Evolutionary conservation across 192 early-diverging fungal species (phyloP).

Genomic region (Umbelopsis isabellina): DNA sequence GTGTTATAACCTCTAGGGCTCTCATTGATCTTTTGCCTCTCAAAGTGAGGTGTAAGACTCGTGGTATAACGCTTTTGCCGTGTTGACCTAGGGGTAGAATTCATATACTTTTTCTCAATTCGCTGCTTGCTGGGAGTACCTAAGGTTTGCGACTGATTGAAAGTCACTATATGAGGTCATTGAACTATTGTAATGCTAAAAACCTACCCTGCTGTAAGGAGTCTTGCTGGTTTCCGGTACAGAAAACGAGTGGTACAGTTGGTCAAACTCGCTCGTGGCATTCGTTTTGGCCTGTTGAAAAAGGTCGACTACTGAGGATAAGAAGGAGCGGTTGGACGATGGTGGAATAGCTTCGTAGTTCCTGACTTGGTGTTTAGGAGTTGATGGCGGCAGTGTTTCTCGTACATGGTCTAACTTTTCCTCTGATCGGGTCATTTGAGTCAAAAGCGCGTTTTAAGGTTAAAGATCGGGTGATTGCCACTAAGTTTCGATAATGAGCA

Average conservation of each 20-base stretch:
- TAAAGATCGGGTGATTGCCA: background rate
- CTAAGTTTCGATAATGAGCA: background rate
- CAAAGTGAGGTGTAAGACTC: conserved; percentile 11
- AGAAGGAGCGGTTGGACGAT: background rate
- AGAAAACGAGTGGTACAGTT: conserved; percentile 12
- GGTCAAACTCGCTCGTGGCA: conserved; percentile 8
- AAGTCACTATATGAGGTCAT: too few species aligned
- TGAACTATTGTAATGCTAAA: too few species aligned
- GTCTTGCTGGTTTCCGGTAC: background rate
- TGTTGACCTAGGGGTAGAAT: background rate
- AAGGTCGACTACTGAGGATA: conserved; percentile 7
- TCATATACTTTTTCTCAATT: background rate
- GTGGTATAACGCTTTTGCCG: conserved; percentile 3
- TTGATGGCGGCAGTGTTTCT: background rate
- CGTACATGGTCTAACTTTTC: background rate
- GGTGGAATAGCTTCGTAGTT: background rate
- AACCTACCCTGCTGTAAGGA: background rate
- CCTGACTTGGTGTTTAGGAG: background rate
- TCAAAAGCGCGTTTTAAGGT: conserved; percentile 12
- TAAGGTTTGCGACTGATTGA: too few species aligned
- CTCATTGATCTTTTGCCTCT: background rate
- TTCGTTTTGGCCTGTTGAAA: conserved; percentile 19
- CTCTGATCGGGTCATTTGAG: conserved; percentile 18
- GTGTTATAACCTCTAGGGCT: background rate
- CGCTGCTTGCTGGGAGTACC: background rate